Conservation (phyloP, 495 filamentous ascomycete genomes). For the Tuber indicum region DNA sequence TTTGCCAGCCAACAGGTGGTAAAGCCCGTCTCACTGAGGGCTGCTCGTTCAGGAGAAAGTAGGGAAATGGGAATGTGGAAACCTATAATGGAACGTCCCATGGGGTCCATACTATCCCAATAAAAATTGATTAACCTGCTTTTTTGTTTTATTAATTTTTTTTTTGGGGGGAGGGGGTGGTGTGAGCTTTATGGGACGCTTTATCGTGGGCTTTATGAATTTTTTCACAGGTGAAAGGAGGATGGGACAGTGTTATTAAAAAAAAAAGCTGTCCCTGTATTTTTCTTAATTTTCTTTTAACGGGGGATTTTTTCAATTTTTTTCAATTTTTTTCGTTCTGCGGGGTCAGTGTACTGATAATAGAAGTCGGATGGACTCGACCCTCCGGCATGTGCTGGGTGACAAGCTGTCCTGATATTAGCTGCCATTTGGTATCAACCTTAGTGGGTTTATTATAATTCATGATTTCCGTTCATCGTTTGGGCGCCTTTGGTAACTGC, state of each 20-base stretch:
- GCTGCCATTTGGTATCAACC: conserved; percentile 10
- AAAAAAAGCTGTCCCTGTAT: conserved; percentile 10
- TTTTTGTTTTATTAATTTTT: too few species aligned
- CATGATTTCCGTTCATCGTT: neutral
- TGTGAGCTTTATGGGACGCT: neutral
- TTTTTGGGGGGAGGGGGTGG: too few species aligned
- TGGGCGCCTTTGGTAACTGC: neutral
- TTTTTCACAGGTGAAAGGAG: conserved; percentile 20
- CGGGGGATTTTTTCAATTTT: conserved; percentile 26
- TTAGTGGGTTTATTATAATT: neutral
- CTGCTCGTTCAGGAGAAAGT: conserved; percentile 99
- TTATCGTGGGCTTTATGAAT: neutral
- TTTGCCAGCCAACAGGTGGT: conserved; percentile 97
- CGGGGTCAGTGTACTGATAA: conserved; percentile 33
- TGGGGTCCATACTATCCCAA: too few species aligned
- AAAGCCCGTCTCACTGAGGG: conserved; percentile 97
- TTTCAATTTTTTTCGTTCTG: conserved; percentile 16
- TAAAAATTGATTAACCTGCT: too few species aligned
- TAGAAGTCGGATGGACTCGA: conserved; percentile 26
- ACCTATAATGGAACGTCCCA: too few species aligned
- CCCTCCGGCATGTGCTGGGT: conserved; percentile 11
- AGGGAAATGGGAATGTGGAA: conserved; percentile 46
- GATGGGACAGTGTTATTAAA: conserved; percentile 8
- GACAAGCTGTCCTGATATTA: conserved; percentile 18
- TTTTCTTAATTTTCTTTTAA: conserved; percentile 3